phyloP scores from a whole-genome alignment of 2,329 filamentous ascomycete genomes.

The Bimuria novae-zelandiae region DNA sequence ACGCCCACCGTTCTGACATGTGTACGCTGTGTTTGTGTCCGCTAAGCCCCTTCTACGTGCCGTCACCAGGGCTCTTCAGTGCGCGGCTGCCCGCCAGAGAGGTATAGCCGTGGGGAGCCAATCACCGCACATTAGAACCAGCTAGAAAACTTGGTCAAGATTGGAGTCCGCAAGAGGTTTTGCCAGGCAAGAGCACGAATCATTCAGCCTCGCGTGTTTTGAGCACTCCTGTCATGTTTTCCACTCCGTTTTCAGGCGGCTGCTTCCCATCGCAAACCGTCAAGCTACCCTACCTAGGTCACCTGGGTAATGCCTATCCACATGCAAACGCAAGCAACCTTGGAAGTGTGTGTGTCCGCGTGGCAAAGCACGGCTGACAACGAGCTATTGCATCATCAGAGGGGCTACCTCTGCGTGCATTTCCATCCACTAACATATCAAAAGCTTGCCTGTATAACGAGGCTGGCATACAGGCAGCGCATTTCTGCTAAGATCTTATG shows the following conservation, averaged over 20 bases:
- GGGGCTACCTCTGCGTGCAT: slow-evolving; percentile 8
- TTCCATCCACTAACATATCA: slow-evolving; percentile 15
- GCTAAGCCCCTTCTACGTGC: slow-evolving; percentile 1
- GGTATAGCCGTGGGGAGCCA: slow-evolving; percentile 28
- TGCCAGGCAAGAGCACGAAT: slow-evolving; percentile 9
- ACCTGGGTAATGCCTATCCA: background rate
- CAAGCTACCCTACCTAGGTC: too few species aligned
- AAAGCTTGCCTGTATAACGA: slow-evolving; percentile 24
- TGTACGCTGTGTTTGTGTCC: slow-evolving; percentile 5
- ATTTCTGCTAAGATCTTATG: slow-evolving; percentile 9
- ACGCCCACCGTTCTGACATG: slow-evolving; percentile 6
- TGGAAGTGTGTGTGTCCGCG: slow-evolving; percentile 9
- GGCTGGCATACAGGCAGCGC: slow-evolving; percentile 15
- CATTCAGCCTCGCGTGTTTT: slow-evolving; percentile 25
- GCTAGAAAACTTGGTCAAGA: slow-evolving; percentile 37
- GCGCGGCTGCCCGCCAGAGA: background rate
- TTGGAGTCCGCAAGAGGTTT: background rate
- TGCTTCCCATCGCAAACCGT: slow-evolving; percentile 8
- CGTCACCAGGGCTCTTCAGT: background rate
- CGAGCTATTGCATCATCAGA: slow-evolving; percentile 29
- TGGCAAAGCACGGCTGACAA: slow-evolving; percentile 14
- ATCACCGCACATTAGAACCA: slow-evolving; percentile 37
- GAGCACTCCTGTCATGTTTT: slow-evolving; percentile 13
- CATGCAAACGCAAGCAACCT: too few species aligned
- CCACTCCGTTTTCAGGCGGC: slow-evolving; percentile 11